Evolutionary conservation across 352 stramenopile species (phyloP).

Genomic region (Phytophthora boehmeriae): DNA sequence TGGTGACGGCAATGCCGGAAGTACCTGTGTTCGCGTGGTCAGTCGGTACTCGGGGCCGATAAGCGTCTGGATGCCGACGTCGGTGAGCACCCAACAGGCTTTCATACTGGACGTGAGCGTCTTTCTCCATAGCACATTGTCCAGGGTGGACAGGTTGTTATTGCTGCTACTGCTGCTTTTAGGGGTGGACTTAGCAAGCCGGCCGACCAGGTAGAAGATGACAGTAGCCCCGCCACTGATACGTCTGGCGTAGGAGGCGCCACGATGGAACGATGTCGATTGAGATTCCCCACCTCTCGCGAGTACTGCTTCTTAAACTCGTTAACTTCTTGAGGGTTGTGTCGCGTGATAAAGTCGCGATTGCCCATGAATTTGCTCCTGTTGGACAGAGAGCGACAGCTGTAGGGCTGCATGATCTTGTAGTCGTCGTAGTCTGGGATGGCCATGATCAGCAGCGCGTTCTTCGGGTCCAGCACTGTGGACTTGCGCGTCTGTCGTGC

Average conservation of each 20-base stretch:
- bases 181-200: slow-evolving; percentile 17
- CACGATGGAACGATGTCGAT: slow-evolving; percentile 66
- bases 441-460: slow-evolving; percentile 68
- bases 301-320: slow-evolving; percentile 84
- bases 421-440: slow-evolving; percentile 84
- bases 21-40: slow-evolving; percentile 50
- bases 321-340: slow-evolving; percentile 75
- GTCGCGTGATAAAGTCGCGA: slow-evolving; percentile 69
- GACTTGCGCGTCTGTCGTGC: slow-evolving; percentile 68
- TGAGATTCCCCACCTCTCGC: slow-evolving; percentile 68
- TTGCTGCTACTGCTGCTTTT: slow-evolving; percentile 26
- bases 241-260: slow-evolving; percentile 41
- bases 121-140: slow-evolving; percentile 48
- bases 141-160: slow-evolving; percentile 17
- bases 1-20: slow-evolving; percentile 28
- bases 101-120: slow-evolving; percentile 58
- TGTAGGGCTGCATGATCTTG: slow-evolving; percentile 79
- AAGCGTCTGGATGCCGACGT: slow-evolving; percentile 57
- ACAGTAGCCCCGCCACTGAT: slow-evolving; percentile 32
- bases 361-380: slow-evolving; percentile 68
- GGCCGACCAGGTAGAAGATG: slow-evolving; percentile 30
- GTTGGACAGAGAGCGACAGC: slow-evolving; percentile 66
- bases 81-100: slow-evolving; percentile 71
- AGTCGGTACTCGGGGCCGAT: slow-evolving; percentile 72
- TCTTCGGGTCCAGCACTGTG: slow-evolving; percentile 73